Evolutionary conservation across 345 rosid genomes (phyloP).

Genomic region (Syzygium oleosum): DNA sequence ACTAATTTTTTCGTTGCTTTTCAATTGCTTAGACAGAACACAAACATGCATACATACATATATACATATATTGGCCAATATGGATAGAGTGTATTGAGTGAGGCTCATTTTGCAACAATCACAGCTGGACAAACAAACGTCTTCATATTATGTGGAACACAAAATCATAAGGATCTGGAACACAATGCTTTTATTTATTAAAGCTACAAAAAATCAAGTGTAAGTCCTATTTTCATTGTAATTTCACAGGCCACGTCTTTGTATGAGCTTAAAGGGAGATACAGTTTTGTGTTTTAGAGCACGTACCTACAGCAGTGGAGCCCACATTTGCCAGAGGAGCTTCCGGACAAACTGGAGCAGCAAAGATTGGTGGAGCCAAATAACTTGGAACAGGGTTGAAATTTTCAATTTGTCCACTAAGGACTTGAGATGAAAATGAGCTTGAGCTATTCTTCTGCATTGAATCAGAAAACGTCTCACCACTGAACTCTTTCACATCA

Average conservation of each 20-base stretch:
- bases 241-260: neutral
- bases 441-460: neutral
- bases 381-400: neutral
- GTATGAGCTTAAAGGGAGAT: neutral
- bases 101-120: neutral
- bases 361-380: accelerated
- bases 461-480: neutral
- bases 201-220: neutral
- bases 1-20: neutral
- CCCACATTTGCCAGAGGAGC: accelerated
- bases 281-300: accelerated
- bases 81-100: neutral
- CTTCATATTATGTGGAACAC: neutral
- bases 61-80: neutral
- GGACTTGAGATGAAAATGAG: neutral
- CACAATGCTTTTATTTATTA: neutral
- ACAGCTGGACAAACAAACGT: neutral
- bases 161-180: neutral
- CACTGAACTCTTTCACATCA: neutral
- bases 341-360: neutral
- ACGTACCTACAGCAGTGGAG: neutral
- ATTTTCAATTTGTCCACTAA: neutral
- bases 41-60: neutral
- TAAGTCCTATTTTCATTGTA: neutral
- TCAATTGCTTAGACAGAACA: neutral